These are phyloP conservation scores for Albifimbria verrucaria DNA, from an alignment of 2,329 filamentous ascomycete genomes.

Conservation along the genomic window DNA sequence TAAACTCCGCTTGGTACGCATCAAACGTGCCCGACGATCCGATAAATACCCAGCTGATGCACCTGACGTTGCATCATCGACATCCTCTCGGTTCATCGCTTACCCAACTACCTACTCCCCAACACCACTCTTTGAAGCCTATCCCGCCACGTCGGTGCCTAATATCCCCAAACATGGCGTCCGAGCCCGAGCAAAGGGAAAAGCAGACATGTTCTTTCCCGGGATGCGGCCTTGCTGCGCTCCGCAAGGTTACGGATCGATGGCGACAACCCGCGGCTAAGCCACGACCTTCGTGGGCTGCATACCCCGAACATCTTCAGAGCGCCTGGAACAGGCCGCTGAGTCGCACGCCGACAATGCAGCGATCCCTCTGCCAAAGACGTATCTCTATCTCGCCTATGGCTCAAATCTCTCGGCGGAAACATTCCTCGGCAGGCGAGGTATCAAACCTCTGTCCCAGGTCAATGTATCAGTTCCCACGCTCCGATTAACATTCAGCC, in stretches of 20 bases:
- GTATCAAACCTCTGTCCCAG: conserved; percentile 76
- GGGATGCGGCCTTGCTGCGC: conserved; percentile 11
- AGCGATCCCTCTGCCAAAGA: conserved; percentile 28
- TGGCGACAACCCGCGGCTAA: conserved; percentile 13
- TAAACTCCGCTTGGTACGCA: not conserved
- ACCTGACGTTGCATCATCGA: not conserved
- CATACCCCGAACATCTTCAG: conserved; percentile 26
- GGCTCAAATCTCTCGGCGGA: conserved; percentile 82
- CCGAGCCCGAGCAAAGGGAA: not conserved
- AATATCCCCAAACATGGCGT: not conserved
- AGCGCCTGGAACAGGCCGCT: conserved; percentile 26
- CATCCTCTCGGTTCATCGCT: not conserved
- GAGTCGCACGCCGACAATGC: conserved; percentile 17
- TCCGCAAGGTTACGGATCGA: conserved; percentile 21
- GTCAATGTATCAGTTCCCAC: conserved; percentile 79
- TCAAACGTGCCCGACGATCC: not conserved
- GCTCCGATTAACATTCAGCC: conserved; percentile 76
- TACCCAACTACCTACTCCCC: too few species aligned
- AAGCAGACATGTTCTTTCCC: not conserved
- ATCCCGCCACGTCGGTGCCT: not conserved
- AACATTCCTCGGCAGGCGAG: conserved; percentile 74
- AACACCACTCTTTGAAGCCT: too few species aligned
- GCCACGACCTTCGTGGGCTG: conserved; percentile 26
- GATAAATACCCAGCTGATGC: not conserved
- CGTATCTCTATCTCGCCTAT: conserved; percentile 81